A percentile compares a stretch with the other conserved stretches of the same genome.
Conservation (phyloP, 805 yeast species). For the Pichia deserticola region DNA sequence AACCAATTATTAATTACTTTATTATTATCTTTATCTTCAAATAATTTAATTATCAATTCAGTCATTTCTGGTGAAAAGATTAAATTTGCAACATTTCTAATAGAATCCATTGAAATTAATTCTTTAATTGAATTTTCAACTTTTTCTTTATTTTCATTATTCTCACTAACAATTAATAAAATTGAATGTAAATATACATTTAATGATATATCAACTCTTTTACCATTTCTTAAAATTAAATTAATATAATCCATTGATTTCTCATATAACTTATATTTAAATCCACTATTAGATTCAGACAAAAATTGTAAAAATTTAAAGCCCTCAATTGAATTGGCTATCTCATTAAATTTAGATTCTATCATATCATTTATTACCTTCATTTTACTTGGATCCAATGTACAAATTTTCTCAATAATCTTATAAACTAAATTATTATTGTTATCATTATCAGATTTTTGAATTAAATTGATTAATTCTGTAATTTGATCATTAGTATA, state of each 20-base stretch:
- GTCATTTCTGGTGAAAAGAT: slow-evolving; percentile 24
- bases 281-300: not conserved
- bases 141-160: not conserved
- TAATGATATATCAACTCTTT: slow-evolving; percentile 2
- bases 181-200: slow-evolving; percentile 12
- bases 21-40: slow-evolving; percentile 16
- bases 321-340: slow-evolving; percentile 1
- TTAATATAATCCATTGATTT: slow-evolving; percentile 8
- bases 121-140: slow-evolving; percentile 4
- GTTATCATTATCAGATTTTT: not conserved
- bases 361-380: not conserved
- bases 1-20: slow-evolving; percentile 43
- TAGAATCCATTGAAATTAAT: slow-evolving; percentile 18
- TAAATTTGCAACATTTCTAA: slow-evolving; percentile 27
- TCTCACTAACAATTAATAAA: not conserved
- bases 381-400: not conserved
- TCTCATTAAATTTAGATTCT: not conserved
- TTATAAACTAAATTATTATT: not conserved
- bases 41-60: slow-evolving; percentile 5
- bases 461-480: not conserved
- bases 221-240: not conserved
- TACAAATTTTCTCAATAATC: slow-evolving; percentile 1
- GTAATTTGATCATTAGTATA: slow-evolving; percentile 3
- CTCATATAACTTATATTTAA: not conserved
- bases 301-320: slow-evolving; percentile 10